Evolutionary conservation across 495 filamentous ascomycete species (phyloP).

Genomic region (Annulohypoxylon moriforme): DNA sequence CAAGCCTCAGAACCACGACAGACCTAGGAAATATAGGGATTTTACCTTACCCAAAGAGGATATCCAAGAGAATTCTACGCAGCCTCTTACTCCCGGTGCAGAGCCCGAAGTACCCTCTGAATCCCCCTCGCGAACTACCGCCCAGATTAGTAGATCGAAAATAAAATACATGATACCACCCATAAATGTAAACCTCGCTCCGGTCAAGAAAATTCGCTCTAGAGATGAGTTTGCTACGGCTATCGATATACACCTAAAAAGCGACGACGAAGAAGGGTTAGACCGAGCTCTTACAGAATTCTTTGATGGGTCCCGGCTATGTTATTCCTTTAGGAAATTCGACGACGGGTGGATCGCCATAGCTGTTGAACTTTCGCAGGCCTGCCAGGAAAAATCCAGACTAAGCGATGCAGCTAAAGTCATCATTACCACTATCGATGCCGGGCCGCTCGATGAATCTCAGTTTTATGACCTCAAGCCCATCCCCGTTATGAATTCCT

Average conservation of each 20-base stretch:
- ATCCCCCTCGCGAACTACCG: background rate
- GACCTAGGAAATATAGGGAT: background rate
- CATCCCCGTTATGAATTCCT: slow-evolving; percentile 45
- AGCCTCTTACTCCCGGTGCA: background rate
- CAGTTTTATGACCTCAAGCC: slow-evolving; percentile 52
- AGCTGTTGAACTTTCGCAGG: slow-evolving; percentile 51
- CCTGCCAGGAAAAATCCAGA: slow-evolving; percentile 45
- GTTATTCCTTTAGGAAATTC: slow-evolving; percentile 32
- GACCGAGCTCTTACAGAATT: slow-evolving; percentile 41
- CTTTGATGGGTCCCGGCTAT: slow-evolving; percentile 31
- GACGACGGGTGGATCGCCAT: slow-evolving; percentile 48
- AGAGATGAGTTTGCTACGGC: slow-evolving; percentile 3
- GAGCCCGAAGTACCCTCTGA: background rate
- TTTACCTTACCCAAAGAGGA: background rate
- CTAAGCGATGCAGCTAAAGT: slow-evolving; percentile 50
- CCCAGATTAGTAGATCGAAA: background rate
- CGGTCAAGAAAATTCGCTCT: background rate
- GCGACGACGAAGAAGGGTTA: slow-evolving; percentile 35
- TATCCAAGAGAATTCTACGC: background rate
- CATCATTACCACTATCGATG: slow-evolving; percentile 39
- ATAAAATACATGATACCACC: background rate
- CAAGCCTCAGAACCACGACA: background rate
- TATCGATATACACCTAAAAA: slow-evolving; percentile 13
- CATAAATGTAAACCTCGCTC: background rate
- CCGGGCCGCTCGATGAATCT: slow-evolving; percentile 49